Base-by-base conservation (phyloP, 2,329 filamentous ascomycete genomes). In the Periconia macrospinosa region DNA sequence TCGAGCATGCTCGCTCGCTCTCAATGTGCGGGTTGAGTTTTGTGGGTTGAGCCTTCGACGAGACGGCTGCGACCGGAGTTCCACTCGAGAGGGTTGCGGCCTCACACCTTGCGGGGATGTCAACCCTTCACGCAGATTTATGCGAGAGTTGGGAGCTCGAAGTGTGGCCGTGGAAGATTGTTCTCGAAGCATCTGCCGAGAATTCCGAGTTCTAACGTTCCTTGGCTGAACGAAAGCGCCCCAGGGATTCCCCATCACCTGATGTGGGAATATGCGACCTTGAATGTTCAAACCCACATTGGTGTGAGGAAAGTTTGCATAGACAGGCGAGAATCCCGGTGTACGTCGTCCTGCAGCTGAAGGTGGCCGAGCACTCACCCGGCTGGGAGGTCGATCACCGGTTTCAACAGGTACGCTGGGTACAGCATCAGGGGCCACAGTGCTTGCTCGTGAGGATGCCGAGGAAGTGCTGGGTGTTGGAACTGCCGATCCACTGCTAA, bases 111-210 rank as follows among this genome's bases (percentile, higher is more conserved):
- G 70, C 13, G 60, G 59, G 18, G 60, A 65, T 42, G 45, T 53
- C 17, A 30, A 55, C 17, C 43, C 50, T 45, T 76, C 73, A 45
- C 68, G 66, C 2, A 75, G 58, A 35, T 70, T 73, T 2, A 65
- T 67, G 20, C 70, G 67, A 48, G 72, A 75, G 45, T 55, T 67
- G 6, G 61, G 60, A 23, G 72, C 61, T 41, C 72, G 63, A 18
- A 75, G 55, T 8, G 72, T 76, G 18, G 71, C 73, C 10, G 66
- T 72, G 9, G 74, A 76, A 14, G 72, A 69, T 56, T 75, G 72
- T 17, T 75, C 73, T 49, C 72, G 66, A 10, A 75, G 61, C 19
- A 66, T 62, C 23, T 71, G 66, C 30, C 69, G 70, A 8, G 73
- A 72, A 27, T 60, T 72, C 20, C 67, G 67, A 19, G 50, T 59